These are phyloP conservation scores for Dimocarpus longan DNA, from an alignment of 345 rosid species.

Conservation along the genomic window DNA sequence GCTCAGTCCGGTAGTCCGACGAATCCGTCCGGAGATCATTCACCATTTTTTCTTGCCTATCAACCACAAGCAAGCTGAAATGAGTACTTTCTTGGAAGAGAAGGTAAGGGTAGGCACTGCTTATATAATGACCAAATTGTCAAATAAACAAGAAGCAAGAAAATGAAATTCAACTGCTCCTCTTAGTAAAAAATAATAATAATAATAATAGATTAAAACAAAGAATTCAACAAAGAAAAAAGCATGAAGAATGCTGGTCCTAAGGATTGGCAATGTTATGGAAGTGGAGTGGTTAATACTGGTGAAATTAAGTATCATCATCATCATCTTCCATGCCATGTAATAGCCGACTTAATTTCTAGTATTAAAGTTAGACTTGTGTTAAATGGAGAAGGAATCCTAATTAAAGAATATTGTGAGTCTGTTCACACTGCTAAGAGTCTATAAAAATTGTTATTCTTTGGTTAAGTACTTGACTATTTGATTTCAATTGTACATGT, in stretches of 20 bases:
- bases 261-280: not conserved
- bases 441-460: not conserved
- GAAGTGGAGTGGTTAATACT: slow-evolving; percentile 1
- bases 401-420: not conserved
- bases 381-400: slow-evolving; percentile 26
- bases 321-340: slow-evolving; percentile 6
- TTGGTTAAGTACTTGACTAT: not conserved
- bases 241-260: slow-evolving; percentile 30
- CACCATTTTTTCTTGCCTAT: slow-evolving; percentile 19
- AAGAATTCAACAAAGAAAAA: slow-evolving; percentile 2
- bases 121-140: slow-evolving; percentile 1
- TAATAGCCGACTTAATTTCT: not conserved
- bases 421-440: not conserved
- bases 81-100: not conserved
- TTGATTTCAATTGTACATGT: not conserved
- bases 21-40: slow-evolving; percentile 39
- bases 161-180: slow-evolving; percentile 17
- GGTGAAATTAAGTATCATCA: not conserved
- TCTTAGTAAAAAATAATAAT: not conserved
- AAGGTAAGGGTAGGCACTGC: slow-evolving; percentile 4
- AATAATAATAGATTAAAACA: not conserved
- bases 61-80: not conserved
- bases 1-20: slow-evolving; percentile 45
- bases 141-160: not conserved
- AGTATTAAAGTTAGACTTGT: not conserved